Percentiles rank a stretch among this genome's conserved stretches.
phyloP scores from a whole-genome alignment of 306 rosid genomes.

The Sicyos baderoa region DNA sequence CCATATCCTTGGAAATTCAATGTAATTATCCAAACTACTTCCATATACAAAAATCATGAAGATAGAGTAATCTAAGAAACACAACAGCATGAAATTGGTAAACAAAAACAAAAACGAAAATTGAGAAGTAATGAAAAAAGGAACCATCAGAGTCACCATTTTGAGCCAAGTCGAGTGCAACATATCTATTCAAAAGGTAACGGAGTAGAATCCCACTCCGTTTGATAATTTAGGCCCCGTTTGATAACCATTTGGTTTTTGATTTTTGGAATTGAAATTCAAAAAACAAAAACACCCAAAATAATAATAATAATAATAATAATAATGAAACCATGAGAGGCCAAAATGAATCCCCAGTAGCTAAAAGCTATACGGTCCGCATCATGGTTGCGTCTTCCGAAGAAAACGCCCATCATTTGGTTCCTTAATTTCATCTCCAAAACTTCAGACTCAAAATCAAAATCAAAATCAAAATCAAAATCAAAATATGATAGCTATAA shows the following conservation, averaged over 20 bases:
- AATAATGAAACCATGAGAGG: slow-evolving; percentile 60
- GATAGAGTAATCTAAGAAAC: too few species aligned
- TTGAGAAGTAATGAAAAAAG: not conserved
- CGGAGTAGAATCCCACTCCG: too few species aligned
- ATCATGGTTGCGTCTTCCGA: slow-evolving; percentile 53
- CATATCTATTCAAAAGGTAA: not conserved
- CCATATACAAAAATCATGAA: too few species aligned
- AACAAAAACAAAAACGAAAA: not conserved
- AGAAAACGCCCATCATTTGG: slow-evolving; percentile 60
- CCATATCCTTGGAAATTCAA: too few species aligned
- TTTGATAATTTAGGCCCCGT: too few species aligned
- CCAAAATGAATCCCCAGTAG: slow-evolving; percentile 71
- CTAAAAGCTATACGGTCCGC: slow-evolving; percentile 81
- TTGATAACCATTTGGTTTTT: too few species aligned
- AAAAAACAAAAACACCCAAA: not conserved
- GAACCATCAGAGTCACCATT: slow-evolving; percentile 7
- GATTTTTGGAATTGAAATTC: too few species aligned
- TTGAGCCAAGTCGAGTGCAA: not conserved
- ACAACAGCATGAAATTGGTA: not conserved
- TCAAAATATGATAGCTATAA: not conserved
- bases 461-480: too few species aligned
- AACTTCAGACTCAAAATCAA: not conserved
- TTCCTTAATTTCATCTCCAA: slow-evolving; percentile 22
- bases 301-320: not conserved
- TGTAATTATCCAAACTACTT: too few species aligned